These are phyloP conservation scores for Hypomontagnella monticulosa DNA, from an alignment of 495 filamentous ascomycete genomes.

Conservation along the genomic window DNA sequence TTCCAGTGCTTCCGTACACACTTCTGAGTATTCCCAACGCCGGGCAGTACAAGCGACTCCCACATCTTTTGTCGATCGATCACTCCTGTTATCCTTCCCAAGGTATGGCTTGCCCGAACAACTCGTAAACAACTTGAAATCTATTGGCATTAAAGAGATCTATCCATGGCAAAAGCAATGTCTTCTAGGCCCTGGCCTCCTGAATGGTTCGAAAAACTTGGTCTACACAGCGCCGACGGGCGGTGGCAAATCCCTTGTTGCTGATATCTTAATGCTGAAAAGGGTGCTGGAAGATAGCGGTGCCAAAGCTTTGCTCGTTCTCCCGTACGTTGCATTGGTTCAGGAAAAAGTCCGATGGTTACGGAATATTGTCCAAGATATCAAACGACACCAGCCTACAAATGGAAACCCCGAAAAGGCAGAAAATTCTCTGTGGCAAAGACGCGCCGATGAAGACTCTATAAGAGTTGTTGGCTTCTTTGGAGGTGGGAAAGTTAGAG, in stretches of 20 bases:
- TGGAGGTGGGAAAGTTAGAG: slow-evolving; percentile 72
- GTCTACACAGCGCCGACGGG: slow-evolving; percentile 89
- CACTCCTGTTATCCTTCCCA: slow-evolving; percentile 69
- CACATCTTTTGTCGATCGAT: slow-evolving; percentile 63
- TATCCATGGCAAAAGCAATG: slow-evolving; percentile 89
- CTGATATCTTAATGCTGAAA: slow-evolving; percentile 79
- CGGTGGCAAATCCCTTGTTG: slow-evolving; percentile 82
- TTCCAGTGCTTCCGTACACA: background rate
- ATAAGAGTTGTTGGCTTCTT: slow-evolving; percentile 78
- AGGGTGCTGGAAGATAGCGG: slow-evolving; percentile 70
- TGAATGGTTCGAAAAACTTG: slow-evolving; percentile 72
- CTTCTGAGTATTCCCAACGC: slow-evolving; percentile 60
- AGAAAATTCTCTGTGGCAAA: slow-evolving; percentile 50
- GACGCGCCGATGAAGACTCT: slow-evolving; percentile 55
- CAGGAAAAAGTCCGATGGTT: slow-evolving; percentile 86
- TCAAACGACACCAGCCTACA: slow-evolving; percentile 54
- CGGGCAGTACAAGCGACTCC: slow-evolving; percentile 57
- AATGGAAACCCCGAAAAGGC: slow-evolving; percentile 36
- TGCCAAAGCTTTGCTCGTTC: slow-evolving; percentile 78
- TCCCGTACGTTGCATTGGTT: slow-evolving; percentile 84
- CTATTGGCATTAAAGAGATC: slow-evolving; percentile 71
- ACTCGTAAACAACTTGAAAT: slow-evolving; percentile 71
- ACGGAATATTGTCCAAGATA: slow-evolving; percentile 71
- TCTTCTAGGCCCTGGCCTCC: slow-evolving; percentile 71
- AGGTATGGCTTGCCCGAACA: slow-evolving; percentile 70